phyloP scores from a whole-genome alignment of 2,329 filamentous ascomycete species.

The Cladosporium oxysporum region DNA sequence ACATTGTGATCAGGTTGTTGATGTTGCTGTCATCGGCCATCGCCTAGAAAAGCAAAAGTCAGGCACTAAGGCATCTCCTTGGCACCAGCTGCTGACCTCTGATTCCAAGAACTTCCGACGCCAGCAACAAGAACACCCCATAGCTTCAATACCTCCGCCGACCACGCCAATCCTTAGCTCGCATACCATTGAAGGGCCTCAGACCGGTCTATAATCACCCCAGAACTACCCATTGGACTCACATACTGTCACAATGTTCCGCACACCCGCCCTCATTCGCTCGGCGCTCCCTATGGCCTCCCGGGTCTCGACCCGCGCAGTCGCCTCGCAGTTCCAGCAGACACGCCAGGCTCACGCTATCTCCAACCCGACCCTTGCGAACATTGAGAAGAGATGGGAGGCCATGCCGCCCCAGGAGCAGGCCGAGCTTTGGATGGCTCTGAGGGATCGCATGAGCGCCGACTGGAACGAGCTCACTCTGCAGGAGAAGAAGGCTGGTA shows the following conservation, averaged over 20 bases:
- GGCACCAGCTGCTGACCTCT: background rate
- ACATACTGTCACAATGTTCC: slow-evolving; percentile 17
- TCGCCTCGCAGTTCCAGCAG: slow-evolving; percentile 24
- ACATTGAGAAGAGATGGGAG: slow-evolving; percentile 99
- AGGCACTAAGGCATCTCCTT: background rate
- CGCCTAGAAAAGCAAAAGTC: background rate
- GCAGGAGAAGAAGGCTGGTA: slow-evolving; percentile 96
- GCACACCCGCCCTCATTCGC: slow-evolving; percentile 20
- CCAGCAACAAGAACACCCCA: slow-evolving; percentile 1
- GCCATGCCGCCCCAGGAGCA: slow-evolving; percentile 97
- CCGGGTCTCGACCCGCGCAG: slow-evolving; percentile 31
- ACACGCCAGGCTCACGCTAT: slow-evolving; percentile 79
- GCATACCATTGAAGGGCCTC: slow-evolving; percentile 19
- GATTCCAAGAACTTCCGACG: background rate
- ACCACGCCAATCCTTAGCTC: slow-evolving; percentile 8
- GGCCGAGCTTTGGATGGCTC: slow-evolving; percentile 97
- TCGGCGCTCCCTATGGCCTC: slow-evolving; percentile 20
- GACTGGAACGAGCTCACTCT: slow-evolving; percentile 94
- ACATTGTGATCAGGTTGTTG: background rate
- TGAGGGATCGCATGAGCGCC: slow-evolving; percentile 98
- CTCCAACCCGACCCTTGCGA: slow-evolving; percentile 93
- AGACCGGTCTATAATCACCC: slow-evolving; percentile 12
- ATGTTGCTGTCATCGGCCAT: background rate
- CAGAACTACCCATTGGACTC: slow-evolving; percentile 17
- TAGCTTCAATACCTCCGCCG: slow-evolving; percentile 12